Percentiles rank a stretch among this genome's conserved stretches.
Evolutionary conservation across 108 stramenopile genomes (phyloP).

Genomic region (Cyclotella cryptica): DNA sequence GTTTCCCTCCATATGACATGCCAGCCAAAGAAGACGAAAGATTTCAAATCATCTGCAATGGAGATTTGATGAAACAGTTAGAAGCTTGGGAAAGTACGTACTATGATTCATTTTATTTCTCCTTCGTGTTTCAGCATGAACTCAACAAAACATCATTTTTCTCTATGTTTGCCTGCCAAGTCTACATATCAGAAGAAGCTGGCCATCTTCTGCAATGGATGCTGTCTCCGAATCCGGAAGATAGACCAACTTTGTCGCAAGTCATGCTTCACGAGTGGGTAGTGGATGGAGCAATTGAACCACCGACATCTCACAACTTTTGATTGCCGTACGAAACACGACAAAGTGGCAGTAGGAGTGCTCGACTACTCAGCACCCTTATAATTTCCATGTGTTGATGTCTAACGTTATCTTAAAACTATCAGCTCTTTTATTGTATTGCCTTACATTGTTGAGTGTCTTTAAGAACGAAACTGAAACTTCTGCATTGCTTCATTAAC

Average conservation of each 20-base stretch:
- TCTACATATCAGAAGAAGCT: conserved; percentile 44
- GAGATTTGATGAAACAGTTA: conserved; percentile 73
- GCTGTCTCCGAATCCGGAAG: conserved; percentile 54
- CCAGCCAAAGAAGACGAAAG: conserved; percentile 76
- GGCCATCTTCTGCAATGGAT: conserved; percentile 65
- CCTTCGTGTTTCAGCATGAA: conserved; percentile 7
- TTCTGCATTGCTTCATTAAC: neutral
- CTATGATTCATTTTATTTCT: neutral
- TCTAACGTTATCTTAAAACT: conserved; percentile 18
- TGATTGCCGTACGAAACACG: neutral
- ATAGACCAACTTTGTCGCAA: conserved; percentile 59
- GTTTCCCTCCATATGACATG: conserved; percentile 93
- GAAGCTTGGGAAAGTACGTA: conserved; percentile 70
- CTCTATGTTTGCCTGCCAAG: conserved; percentile 19
- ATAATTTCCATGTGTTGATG: neutral
- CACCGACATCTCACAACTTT: conserved; percentile 17
- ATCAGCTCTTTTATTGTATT: too few species aligned
- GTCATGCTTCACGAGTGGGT: conserved; percentile 68
- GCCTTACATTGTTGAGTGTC: neutral
- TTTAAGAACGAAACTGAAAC: neutral
- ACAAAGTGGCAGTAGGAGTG: neutral
- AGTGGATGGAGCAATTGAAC: conserved; percentile 44
- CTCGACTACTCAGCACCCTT: neutral
- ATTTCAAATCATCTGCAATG: conserved; percentile 81
- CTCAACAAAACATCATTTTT: neutral